These are phyloP conservation scores for Vitis vinifera DNA, from an alignment of 164 flowering plant species.

Conservation along the genomic window ASM3070453v1 NC_081805.1:3702501-3703000, in stretches of 20 bases:
- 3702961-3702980: no score
- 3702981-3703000: no score
- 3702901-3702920: not conserved
- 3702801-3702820: not conserved
- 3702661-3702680: no score
- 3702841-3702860: not conserved
- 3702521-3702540: slow-evolving; percentile 61
- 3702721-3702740: not conserved
- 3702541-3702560: slow-evolving; percentile 86
- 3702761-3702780: not conserved
- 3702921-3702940: not conserved
- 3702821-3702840: not conserved
- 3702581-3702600: slow-evolving; percentile 69
- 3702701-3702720: no score
- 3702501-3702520: slow-evolving; percentile 77
- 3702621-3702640: not conserved
- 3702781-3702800: not conserved
- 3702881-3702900: not conserved
- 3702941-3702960: not conserved
- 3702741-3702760: not conserved
- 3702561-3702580: slow-evolving; percentile 69
- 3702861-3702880: not conserved
- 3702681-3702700: no score
- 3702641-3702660: no score
- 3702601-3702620: slow-evolving; percentile 50